Evolutionary conservation across 129 eudicot genomes (phyloP).

Genomic region (Flaveria bidentis): DNA sequence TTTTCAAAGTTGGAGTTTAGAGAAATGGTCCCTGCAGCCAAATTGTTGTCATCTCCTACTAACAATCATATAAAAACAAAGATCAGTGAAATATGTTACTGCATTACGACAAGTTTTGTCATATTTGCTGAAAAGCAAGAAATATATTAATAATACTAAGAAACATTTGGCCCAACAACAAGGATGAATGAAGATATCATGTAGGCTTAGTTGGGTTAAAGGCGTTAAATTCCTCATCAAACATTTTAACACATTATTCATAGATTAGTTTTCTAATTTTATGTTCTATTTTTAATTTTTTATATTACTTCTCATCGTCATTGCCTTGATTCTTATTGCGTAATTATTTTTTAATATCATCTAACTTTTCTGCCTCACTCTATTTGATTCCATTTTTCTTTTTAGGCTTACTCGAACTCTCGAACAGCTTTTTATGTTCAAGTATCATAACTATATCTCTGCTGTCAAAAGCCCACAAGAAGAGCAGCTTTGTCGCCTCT

Average conservation of each 20-base stretch:
- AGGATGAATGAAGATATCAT: background rate
- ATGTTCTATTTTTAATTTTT: background rate
- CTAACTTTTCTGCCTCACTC: background rate
- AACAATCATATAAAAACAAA: slow-evolving; percentile 10
- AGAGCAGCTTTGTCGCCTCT: too few relatives aligned
- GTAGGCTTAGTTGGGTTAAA: background rate
- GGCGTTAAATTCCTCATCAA: background rate
- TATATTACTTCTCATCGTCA: background rate
- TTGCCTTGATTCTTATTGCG: background rate
- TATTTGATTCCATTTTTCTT: background rate
- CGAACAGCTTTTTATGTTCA: too few relatives aligned
- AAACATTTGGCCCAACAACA: background rate
- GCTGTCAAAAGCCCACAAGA: too few relatives aligned
- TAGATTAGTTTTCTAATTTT: background rate
- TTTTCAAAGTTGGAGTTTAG: slow-evolving; percentile 39
- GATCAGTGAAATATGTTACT: slow-evolving; percentile 1
- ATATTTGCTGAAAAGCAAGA: background rate
- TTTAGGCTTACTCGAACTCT: background rate
- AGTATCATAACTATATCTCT: too few relatives aligned
- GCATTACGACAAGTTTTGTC: background rate
- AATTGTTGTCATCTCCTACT: slow-evolving; percentile 37
- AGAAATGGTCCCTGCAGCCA: slow-evolving; percentile 28
- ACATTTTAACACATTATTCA: background rate
- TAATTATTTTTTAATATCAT: background rate
- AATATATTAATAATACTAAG: background rate